phyloP scores from a whole-genome alignment of 2,329 filamentous ascomycete species.

The Epichloe elymi region DNA sequence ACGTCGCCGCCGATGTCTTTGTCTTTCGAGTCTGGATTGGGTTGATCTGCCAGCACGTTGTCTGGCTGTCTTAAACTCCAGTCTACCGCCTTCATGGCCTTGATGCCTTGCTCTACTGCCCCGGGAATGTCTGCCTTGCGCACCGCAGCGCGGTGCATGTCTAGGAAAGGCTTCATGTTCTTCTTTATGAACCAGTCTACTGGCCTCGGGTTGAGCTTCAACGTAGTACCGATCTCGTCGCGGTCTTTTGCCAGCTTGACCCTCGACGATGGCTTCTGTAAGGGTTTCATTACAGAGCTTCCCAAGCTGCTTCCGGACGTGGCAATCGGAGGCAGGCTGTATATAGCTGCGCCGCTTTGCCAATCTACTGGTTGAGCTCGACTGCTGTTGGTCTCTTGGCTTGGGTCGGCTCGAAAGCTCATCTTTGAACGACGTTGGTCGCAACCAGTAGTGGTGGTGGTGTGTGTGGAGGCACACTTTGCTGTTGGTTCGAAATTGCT shows the following conservation, averaged over 20 bases:
- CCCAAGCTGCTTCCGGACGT: conserved; percentile 9
- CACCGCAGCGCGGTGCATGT: not conserved
- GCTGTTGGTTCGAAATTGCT: not conserved
- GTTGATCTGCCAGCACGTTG: not conserved
- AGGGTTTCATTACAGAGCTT: conserved; percentile 10
- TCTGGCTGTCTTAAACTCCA: not conserved
- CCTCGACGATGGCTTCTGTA: conserved; percentile 16
- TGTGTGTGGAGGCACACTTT: conserved; percentile 42
- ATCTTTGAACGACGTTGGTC: conserved; percentile 15
- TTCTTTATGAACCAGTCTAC: conserved; percentile 6
- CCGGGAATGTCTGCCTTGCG: not conserved
- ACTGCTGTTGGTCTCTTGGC: not conserved
- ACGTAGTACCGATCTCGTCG: conserved; percentile 20
- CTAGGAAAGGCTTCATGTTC: not conserved
- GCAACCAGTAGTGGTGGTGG: conserved; percentile 49
- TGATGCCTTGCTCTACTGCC: not conserved
- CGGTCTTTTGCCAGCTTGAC: conserved; percentile 5
- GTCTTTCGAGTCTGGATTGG: not conserved
- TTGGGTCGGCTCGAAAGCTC: not conserved
- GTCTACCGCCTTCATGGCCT: not conserved
- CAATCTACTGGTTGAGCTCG: not conserved
- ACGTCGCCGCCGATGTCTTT: not conserved
- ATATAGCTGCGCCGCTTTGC: conserved; percentile 9
- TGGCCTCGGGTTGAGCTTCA: conserved; percentile 6
- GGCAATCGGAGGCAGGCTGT: conserved; percentile 11